Conservation (phyloP, 2,329 filamentous ascomycete species). For the Massarina eburnea region DNA sequence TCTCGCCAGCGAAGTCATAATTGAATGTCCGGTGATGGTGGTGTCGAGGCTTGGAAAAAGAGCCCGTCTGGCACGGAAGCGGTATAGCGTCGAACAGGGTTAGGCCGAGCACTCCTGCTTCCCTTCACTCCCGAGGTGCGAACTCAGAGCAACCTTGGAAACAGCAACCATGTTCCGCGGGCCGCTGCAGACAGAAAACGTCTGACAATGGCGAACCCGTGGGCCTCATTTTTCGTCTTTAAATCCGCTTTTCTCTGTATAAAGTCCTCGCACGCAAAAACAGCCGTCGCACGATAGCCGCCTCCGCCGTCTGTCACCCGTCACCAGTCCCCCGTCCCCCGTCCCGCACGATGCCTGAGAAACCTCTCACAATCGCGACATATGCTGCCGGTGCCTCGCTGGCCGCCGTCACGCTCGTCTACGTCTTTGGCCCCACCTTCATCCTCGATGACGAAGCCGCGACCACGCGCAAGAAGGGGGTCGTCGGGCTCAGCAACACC, state of each 20-base stretch:
- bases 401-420: conserved; percentile 90
- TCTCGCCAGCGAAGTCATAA: conserved; percentile 36
- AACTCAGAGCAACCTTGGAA: background rate
- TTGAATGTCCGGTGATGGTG: conserved; percentile 24
- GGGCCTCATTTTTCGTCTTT: conserved; percentile 8
- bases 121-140: conserved; percentile 1
- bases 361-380: conserved; percentile 78
- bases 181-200: conserved; percentile 20
- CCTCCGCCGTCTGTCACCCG: conserved; percentile 7
- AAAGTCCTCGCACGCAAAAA: background rate
- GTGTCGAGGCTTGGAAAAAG: conserved; percentile 30
- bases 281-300: conserved; percentile 2
- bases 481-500: conserved; percentile 82
- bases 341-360: conserved; percentile 69
- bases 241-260: conserved; percentile 5
- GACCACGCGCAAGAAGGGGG: conserved; percentile 69
- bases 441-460: conserved; percentile 81
- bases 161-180: no score
- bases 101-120: background rate
- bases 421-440: conserved; percentile 97
- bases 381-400: conserved; percentile 96
- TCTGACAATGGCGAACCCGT: conserved; percentile 33
- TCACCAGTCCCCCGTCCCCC: conserved; percentile 20
- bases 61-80: conserved; percentile 9
- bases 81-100: background rate